Evolutionary conservation across 129 eudicot species (phyloP).

Genomic region (Oenanthe sinensis): DNA sequence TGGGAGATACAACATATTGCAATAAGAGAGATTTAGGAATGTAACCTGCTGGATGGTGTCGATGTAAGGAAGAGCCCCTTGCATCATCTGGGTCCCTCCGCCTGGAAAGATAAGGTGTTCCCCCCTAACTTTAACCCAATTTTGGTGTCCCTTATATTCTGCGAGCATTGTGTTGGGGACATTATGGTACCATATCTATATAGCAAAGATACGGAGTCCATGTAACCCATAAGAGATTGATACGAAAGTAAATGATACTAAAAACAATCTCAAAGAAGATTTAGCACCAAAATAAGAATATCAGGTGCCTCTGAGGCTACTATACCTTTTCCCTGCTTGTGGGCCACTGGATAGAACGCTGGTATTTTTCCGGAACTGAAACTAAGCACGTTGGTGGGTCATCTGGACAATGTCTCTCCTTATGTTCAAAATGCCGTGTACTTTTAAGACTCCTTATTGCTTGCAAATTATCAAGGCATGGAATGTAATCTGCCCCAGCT

Average conservation of each 20-base stretch:
- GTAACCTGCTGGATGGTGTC: conserved; percentile 37
- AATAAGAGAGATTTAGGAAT: background rate
- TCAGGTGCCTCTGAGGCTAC: background rate
- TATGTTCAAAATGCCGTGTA: conserved; percentile 45
- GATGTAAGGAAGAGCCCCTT: conserved; percentile 55
- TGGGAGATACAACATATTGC: background rate
- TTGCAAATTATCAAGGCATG: conserved; percentile 42
- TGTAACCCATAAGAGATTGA: conserved; percentile 6
- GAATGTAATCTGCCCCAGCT: conserved; percentile 46
- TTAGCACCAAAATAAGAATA: background rate
- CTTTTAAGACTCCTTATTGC: conserved; percentile 32
- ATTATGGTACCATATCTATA: conserved; percentile 52
- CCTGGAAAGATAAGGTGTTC: conserved; percentile 53
- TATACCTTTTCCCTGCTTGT: conserved; percentile 47
- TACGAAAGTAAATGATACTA: background rate
- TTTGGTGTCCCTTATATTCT: conserved; percentile 49
- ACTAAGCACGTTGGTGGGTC: conserved; percentile 52
- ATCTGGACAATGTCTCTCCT: conserved; percentile 54
- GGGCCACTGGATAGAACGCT: conserved; percentile 43
- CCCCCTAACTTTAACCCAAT: conserved; percentile 59
- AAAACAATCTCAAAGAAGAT: background rate
- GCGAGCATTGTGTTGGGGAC: conserved; percentile 45
- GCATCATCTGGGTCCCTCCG: conserved; percentile 53
- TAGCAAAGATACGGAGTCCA: conserved; percentile 2
- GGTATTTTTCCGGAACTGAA: conserved; percentile 40